Base-by-base conservation (phyloP, 2,329 filamentous ascomycete genomes). In the Laburnicola sp. region DNA sequence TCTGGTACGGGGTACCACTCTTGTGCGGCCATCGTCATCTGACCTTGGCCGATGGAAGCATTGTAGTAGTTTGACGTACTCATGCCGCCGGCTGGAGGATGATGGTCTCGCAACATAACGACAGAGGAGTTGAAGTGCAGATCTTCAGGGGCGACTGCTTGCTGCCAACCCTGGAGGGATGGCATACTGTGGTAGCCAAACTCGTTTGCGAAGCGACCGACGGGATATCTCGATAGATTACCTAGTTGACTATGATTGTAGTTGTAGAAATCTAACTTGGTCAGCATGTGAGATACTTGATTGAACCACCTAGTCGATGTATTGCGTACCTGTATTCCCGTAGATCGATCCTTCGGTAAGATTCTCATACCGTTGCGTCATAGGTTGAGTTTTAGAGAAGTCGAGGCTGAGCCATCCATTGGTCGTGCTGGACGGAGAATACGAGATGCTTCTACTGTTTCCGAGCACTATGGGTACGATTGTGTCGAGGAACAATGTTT, bases 161-260 rank as follows among this genome's bases (percentile, higher is more conserved):
- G 77, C 36, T 75, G 74, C 83, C 83, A 86, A 2, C 76, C 80
- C 51, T 84, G 79, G 0, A 86, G 61, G 45, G 78, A 81, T 0
- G 83, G 83, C 83, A 86, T 84, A 48, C 78, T 81, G 59, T 84
- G 82, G 62, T 79, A 86, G 23, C 84, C 84, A 53, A 86, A 86
- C 65, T 86, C 83, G 55, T 85, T 84, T 2, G 81, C 79, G 58
- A 86, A 86, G 6, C 83, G 76, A 2, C 82, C 82, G 0, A 84
- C 71, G 0, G 83, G 82, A 54, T 85, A 85, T 0, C 69, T 73
- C 1, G 73, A 75, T n/a, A 75, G 71, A 62, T 86, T 76, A 66
- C 85, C 85, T 0, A 82, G 78, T 11, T 76, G 67, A 0, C 60
- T 63, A 9, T 77, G 76, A 51, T 82, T 67, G 60, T 86, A 86